Conservation (phyloP, 176 grass and related monocot genomes). For the Eleusine coracana region DNA sequence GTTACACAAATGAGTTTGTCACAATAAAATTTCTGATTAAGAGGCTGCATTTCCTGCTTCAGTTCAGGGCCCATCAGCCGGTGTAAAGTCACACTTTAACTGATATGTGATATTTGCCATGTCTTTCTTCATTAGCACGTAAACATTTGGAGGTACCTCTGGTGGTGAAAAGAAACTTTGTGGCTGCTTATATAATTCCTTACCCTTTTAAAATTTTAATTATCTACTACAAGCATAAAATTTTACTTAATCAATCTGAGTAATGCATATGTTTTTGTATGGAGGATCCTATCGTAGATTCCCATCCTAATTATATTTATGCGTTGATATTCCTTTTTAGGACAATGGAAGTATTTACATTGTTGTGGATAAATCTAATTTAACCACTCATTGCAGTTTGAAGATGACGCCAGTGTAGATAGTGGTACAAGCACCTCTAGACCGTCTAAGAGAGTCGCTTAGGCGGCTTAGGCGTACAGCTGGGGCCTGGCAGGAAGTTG, state of each 20-base stretch:
- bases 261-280: background rate
- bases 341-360: background rate
- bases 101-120: background rate
- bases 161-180: background rate
- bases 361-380: slow-evolving; percentile 12
- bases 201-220: background rate
- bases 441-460: slow-evolving; percentile 61
- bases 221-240: background rate
- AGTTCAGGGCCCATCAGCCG: background rate
- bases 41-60: background rate
- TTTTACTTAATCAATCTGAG: background rate
- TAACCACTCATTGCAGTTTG: slow-evolving; percentile 49
- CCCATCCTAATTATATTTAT: background rate
- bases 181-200: background rate
- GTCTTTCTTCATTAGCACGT: slow-evolving; percentile 1
- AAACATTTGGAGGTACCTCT: background rate
- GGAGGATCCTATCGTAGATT: background rate
- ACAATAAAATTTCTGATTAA: background rate
- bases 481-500: background rate
- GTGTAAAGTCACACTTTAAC: background rate
- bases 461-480: slow-evolving; percentile 42
- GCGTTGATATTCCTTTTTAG: background rate
- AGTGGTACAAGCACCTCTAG: slow-evolving; percentile 53
- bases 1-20: background rate
- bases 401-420: slow-evolving; percentile 58